Base-by-base conservation (phyloP, 202 grass and related monocot genomes). In the Dendrocalamus latiflorus region DNA sequence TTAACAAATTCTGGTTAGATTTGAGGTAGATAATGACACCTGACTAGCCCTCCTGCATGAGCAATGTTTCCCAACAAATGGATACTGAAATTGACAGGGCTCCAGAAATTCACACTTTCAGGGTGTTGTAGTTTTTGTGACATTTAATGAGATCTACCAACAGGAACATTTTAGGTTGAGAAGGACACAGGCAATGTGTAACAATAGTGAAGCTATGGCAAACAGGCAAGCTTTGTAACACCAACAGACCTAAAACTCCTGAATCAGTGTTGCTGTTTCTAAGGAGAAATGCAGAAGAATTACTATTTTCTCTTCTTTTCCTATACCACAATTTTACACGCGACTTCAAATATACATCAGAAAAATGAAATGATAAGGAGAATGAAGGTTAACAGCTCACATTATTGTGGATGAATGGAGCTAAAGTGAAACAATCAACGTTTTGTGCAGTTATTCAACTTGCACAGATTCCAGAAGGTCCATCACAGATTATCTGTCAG, bases 401-500 rank as follows among this genome's bases (percentile, higher is more conserved):
- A 48, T 83, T 90, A 87, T 92, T 72, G 48, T 4, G 17, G 41
- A 71, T 51, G 55, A 49, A 80, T 70, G 21, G 34, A 30, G 71
- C 9, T 21, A 38, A 65, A 36, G 25, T 43, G 2, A 20, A 58
- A 54, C 28, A 14, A 82, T 61, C n/a, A 16, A 24, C 18, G 22
- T 48, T 22, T 63, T 84, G 25, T 57, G 38, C 51, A 37, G 72
- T 58, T 70, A 76, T 67, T 85, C 49, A 42, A 44, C 69, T 84
- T 83, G 76, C 73, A 39, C 75, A 42, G 86, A 83, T 47, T 89
- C 84, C 61, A 94, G 88, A 82, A 96, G 96, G 55, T 89, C 65
- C 39, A 89, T 75, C 16, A 99, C 93, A 22, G 91, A 91, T 77
- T 91, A 75, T 68, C 96, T 80, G 58, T 87, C 78, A 65, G 91